Evolutionary conservation across 2,329 filamentous ascomycete species (phyloP).

Genomic region (Cladosporium halotolerans): DNA sequence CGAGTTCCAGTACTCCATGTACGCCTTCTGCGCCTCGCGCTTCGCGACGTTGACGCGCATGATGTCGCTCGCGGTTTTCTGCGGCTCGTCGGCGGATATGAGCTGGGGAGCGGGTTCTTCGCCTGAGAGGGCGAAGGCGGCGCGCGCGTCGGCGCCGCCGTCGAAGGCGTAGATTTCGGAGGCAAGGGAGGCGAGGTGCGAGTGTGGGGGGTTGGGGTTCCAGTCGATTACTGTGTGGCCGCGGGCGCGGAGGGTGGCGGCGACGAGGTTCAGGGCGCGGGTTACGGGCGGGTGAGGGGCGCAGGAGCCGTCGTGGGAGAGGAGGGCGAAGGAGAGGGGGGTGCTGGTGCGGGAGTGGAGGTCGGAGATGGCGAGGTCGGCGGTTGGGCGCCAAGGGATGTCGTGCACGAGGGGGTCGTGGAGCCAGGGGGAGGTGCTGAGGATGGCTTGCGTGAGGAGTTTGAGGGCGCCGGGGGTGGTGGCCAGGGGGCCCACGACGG

Average conservation of each 20-base stretch:
- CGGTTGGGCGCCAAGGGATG: constrained; percentile 56
- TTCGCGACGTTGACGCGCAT: constrained; percentile 48
- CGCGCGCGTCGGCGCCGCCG: constrained; percentile 46
- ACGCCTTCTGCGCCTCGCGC: constrained; percentile 50
- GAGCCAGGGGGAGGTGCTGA: constrained; percentile 58
- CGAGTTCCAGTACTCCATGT: constrained; percentile 60
- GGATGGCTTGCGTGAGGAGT: constrained; percentile 50
- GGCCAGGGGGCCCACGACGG: constrained; percentile 58
- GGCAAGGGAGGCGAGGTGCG: constrained; percentile 30
- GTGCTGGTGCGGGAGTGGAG: constrained; percentile 19
- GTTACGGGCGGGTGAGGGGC: constrained; percentile 52
- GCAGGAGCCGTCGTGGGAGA: constrained; percentile 47
- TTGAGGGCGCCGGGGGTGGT: constrained; percentile 50
- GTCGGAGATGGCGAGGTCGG: constrained; percentile 33
- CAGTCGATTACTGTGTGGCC: constrained; percentile 57
- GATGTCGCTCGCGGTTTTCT: constrained; percentile 39
- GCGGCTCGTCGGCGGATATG: constrained; percentile 30
- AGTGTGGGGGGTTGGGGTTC: constrained; percentile 48
- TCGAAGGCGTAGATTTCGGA: constrained; percentile 40
- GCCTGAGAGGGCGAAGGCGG: constrained; percentile 48
- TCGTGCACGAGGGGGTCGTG: constrained; percentile 60
- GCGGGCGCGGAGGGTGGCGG: constrained; percentile 42
- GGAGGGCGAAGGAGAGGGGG: constrained; percentile 49
- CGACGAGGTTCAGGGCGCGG: constrained; percentile 48
- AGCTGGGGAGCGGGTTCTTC: constrained; percentile 47